A percentile compares a stretch with the other conserved stretches of the same genome.
Evolutionary conservation across 1,284 basidiomycete genomes (phyloP).

Genomic region (Tilletia caries): DNA sequence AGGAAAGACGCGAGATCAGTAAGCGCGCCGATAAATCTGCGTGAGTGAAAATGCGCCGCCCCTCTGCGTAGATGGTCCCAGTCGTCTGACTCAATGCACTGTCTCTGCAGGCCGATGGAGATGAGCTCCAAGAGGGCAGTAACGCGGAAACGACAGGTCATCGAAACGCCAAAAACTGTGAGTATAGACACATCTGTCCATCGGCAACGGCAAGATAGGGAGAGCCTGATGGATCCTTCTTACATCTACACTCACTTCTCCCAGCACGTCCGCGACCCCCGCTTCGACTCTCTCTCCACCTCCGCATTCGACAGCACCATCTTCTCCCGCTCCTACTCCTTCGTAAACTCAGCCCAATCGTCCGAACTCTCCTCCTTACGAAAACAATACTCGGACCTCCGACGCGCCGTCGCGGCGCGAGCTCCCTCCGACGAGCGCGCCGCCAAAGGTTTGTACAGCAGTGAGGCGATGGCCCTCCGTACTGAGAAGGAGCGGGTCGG

Average conservation of each 20-base stretch:
- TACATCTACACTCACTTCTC: background rate
- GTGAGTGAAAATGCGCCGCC: background rate
- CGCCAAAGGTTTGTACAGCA: background rate
- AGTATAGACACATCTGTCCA: background rate
- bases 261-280: constrained; percentile 5
- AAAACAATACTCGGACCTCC: background rate
- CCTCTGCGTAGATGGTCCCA: too few species aligned
- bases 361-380: background rate
- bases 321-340: background rate
- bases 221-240: background rate
- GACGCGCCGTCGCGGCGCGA: constrained; percentile 4
- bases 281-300: constrained; percentile 10
- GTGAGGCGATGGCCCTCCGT: background rate
- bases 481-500: constrained; percentile 1
- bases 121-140: constrained; percentile 2
- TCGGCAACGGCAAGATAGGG: background rate
- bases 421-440: background rate
- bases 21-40: constrained; percentile 7
- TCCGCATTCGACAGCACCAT: background rate
- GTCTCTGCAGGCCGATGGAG: background rate
- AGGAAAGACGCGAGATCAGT: background rate
- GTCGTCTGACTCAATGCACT: background rate
- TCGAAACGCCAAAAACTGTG: background rate
- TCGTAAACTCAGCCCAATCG: background rate
- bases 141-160: constrained; percentile 1